Conservation (phyloP, 139 green algal genomes). For the Coelastrella sp. region DNA sequence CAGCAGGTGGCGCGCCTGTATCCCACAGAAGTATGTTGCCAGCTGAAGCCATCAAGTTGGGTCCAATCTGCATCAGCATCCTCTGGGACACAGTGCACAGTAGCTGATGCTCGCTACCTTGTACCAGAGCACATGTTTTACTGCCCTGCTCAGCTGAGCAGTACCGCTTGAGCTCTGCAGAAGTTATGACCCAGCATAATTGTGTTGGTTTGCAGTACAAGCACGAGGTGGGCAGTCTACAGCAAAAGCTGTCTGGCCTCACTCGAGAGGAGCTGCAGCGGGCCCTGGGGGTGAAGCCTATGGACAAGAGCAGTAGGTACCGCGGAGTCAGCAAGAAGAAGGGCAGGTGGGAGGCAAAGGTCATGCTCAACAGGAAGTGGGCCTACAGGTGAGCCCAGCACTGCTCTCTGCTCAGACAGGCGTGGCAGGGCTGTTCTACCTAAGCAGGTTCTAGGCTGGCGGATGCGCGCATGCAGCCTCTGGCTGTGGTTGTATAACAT, state of each 20-base stretch:
- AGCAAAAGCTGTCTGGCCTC: constrained; percentile 58
- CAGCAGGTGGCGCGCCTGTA: no score
- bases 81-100: no score
- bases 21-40: not conserved
- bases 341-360: constrained; percentile 84
- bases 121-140: not conserved
- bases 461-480: no score
- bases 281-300: constrained; percentile 81
- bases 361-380: constrained; percentile 86
- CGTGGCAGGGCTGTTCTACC: no score
- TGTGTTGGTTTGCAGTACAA: constrained; percentile 37
- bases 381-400: constrained; percentile 63
- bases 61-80: no score
- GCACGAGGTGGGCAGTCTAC: constrained; percentile 45
- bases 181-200: not conserved
- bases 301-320: constrained; percentile 77
- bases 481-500: no score
- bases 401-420: no score
- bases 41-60: no score
- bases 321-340: constrained; percentile 82
- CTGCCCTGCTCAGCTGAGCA: not conserved
- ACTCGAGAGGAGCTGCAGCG: constrained; percentile 78
- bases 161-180: not conserved
- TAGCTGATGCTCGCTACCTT: not conserved
- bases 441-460: no score